Percentiles rank a stretch among this genome's conserved stretches.
Conservation (phyloP, 2,329 filamentous ascomycete species). For the Aspergillus sp. region DNA sequence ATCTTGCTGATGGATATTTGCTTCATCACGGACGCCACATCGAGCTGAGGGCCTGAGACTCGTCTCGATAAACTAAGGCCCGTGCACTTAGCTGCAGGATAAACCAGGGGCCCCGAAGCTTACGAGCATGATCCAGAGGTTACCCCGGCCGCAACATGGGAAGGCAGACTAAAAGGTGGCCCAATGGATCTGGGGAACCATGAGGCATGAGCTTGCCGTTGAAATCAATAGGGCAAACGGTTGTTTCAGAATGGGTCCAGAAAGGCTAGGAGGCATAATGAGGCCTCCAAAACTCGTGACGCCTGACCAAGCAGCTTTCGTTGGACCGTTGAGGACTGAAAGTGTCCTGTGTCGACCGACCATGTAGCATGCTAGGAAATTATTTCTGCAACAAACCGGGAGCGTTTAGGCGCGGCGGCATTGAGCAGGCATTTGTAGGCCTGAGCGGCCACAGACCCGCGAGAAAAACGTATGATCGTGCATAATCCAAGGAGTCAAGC, state of each 20-base stretch:
- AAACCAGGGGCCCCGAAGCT: not conserved
- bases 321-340: not conserved
- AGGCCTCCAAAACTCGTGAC: not conserved
- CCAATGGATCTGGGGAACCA: not conserved
- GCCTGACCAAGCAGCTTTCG: not conserved
- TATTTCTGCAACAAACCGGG: constrained; percentile 6
- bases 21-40: not conserved
- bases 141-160: not conserved
- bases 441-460: not conserved
- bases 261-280: not conserved
- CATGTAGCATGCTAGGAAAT: not conserved
- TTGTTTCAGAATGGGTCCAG: not conserved
- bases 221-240: not conserved
- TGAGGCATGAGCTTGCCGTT: not conserved
- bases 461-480: constrained; percentile 2
- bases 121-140: not conserved
- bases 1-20: not conserved
- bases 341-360: not conserved
- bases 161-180: not conserved
- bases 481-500: constrained; percentile 4
- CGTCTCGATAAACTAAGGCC: not conserved
- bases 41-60: not conserved
- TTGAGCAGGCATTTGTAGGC: not conserved
- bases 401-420: not conserved
- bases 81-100: not conserved